phyloP scores from a whole-genome alignment of 2,329 filamentous ascomycete genomes.

The Massarina eburnea region DNA sequence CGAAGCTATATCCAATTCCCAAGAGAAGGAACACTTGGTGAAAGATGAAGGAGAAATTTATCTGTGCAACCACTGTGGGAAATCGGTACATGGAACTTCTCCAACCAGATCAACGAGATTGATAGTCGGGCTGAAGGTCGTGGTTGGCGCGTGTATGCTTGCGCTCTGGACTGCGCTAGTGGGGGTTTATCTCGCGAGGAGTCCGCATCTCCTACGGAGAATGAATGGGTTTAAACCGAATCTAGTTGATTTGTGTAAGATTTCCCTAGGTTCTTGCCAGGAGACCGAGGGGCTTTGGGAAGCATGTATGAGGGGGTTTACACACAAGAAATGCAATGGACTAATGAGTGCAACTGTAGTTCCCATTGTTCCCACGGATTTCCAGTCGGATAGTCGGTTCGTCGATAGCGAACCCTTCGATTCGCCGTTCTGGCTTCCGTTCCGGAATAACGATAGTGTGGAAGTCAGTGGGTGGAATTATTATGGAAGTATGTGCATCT shows the following conservation, averaged over 20 bases:
- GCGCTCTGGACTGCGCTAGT: neutral
- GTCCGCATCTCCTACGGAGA: neutral
- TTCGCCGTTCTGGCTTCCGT: neutral
- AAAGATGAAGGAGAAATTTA: neutral
- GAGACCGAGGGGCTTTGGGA: too few relatives aligned
- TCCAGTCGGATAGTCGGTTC: neutral
- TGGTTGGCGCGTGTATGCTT: neutral
- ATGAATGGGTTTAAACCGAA: neutral
- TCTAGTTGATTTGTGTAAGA: neutral
- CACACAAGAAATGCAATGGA: too few relatives aligned
- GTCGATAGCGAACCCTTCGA: neutral
- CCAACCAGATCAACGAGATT: neutral
- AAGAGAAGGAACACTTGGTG: neutral
- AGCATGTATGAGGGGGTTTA: too few relatives aligned
- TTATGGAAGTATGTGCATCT: neutral
- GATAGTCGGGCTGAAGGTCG: neutral
- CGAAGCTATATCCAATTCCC: neutral
- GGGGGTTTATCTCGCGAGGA: neutral
- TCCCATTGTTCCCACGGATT: neutral
- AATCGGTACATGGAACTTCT: neutral
- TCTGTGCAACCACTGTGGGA: neutral
- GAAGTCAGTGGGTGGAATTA: neutral
- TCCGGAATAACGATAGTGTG: neutral
- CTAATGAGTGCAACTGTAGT: neutral
- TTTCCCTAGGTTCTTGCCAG: too few relatives aligned